These are phyloP conservation scores for Teratosphaeria epicoccoides DNA, from an alignment of 2,329 filamentous ascomycete genomes.

Conservation along the genomic window DNA sequence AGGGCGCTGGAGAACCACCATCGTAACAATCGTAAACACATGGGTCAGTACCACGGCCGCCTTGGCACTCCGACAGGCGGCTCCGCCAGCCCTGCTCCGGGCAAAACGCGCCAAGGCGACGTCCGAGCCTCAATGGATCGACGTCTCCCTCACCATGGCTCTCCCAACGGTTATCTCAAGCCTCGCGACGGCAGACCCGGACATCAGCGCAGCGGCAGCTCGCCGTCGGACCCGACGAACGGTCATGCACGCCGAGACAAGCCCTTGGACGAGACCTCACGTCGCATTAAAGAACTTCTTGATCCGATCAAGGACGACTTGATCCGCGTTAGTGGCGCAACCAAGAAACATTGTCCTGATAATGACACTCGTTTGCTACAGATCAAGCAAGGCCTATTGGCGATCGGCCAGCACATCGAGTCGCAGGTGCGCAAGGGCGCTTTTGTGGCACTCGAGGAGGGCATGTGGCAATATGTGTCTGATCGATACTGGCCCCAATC, in stretches of 20 bases:
- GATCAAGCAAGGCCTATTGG: conserved; percentile 50
- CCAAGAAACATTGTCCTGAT: conserved; percentile 51
- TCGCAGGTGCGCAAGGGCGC: conserved; percentile 27
- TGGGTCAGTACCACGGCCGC: conserved; percentile 44
- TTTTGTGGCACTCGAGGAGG: conserved; percentile 17
- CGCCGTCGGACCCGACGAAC: conserved; percentile 16
- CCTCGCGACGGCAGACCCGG: conserved; percentile 35
- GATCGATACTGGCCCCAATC: conserved; percentile 28
- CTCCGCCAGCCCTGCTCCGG: conserved; percentile 61
- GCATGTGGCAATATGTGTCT: conserved; percentile 27
- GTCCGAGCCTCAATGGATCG: conserved; percentile 29
- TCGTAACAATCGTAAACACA: conserved; percentile 78
- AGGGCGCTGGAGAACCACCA: conserved; percentile 84
- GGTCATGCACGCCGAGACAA: conserved; percentile 24
- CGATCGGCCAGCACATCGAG: conserved; percentile 53
- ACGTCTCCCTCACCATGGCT: conserved; percentile 22
- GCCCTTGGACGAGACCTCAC: conserved; percentile 35
- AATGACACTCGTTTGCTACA: conserved; percentile 52
- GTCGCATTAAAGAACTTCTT: conserved; percentile 43
- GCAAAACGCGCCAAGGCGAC: conserved; percentile 25
- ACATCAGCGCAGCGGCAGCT: conserved; percentile 35
- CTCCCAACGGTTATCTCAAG: conserved; percentile 32
- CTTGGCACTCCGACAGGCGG: conserved; percentile 47
- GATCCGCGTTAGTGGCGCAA: conserved; percentile 49
- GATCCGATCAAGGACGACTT: conserved; percentile 52